These are phyloP conservation scores for Galeopsis tetrahit DNA, from an alignment of 257 asterid species.

Conservation along the genomic window DNA sequence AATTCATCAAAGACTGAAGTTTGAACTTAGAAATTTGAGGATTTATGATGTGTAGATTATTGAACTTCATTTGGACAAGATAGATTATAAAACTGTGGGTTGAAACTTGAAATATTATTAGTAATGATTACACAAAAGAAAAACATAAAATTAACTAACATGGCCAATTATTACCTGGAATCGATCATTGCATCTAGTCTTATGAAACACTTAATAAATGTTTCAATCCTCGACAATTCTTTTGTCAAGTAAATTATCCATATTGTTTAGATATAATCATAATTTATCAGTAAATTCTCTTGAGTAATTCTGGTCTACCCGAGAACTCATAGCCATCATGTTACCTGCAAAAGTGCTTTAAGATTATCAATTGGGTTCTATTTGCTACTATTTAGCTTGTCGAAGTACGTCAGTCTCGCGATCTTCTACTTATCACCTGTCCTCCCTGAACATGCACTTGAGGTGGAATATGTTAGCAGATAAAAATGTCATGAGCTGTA, in stretches of 20 bases:
- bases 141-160: neutral
- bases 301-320: neutral
- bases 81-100: neutral
- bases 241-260: neutral
- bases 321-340: neutral
- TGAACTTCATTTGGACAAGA: neutral
- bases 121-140: neutral
- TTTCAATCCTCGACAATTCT: neutral
- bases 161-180: neutral
- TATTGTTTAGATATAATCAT: slow-evolving; percentile 10
- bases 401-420: neutral
- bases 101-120: neutral
- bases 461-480: neutral
- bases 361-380: neutral
- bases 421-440: neutral
- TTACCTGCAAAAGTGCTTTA: neutral
- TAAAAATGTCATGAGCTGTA: neutral
- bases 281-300: neutral
- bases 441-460: neutral
- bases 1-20: neutral
- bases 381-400: neutral
- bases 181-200: neutral
- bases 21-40: slow-evolving; percentile 1
- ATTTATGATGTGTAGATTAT: neutral
- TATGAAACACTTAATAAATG: neutral